A percentile compares a stretch with the other conserved stretches of the same genome.
Conservation (phyloP, 192 early-diverging fungal genomes). For the Gryganskiella cystojenkinii region DNA sequence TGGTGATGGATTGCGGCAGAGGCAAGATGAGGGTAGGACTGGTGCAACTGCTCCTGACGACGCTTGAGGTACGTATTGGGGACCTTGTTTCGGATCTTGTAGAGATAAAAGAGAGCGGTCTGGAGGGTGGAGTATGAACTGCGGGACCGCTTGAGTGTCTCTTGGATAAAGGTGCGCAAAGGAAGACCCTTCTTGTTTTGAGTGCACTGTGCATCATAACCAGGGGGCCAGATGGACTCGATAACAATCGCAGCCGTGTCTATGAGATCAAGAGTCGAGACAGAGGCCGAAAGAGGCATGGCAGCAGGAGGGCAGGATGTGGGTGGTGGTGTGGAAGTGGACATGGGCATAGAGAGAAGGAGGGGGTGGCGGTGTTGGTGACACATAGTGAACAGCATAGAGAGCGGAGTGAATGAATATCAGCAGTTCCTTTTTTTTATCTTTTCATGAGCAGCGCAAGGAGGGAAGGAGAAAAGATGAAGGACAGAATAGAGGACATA, state of each 20-base stretch:
- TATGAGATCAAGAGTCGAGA: constrained; percentile 38
- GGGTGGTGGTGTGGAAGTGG: neutral
- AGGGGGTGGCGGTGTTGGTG: neutral
- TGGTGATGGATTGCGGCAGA: too few relatives aligned
- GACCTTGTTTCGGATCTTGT: constrained; percentile 60
- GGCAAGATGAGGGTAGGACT: neutral
- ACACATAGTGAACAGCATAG: neutral
- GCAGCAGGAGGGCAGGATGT: neutral
- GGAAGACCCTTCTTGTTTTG: constrained; percentile 61
- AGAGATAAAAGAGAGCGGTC: constrained; percentile 78
- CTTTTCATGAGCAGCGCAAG: neutral
- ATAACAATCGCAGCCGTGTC: constrained; percentile 68
- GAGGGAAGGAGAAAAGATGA: neutral
- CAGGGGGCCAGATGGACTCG: constrained; percentile 63
- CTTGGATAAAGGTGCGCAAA: constrained; percentile 75
- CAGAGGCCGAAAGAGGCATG: neutral
- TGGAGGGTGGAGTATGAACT: constrained; percentile 85
- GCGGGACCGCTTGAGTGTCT: constrained; percentile 78
- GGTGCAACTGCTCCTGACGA: constrained; percentile 40
- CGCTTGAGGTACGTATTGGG: constrained; percentile 38
- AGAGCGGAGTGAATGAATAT: neutral
- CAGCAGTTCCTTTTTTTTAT: too few relatives aligned
- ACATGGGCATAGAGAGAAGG: neutral
- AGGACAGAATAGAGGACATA: neutral
- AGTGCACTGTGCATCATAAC: constrained; percentile 30